Conservation (phyloP, 2,329 filamentous ascomycete genomes). For the Penicillium digitatum region DNA sequence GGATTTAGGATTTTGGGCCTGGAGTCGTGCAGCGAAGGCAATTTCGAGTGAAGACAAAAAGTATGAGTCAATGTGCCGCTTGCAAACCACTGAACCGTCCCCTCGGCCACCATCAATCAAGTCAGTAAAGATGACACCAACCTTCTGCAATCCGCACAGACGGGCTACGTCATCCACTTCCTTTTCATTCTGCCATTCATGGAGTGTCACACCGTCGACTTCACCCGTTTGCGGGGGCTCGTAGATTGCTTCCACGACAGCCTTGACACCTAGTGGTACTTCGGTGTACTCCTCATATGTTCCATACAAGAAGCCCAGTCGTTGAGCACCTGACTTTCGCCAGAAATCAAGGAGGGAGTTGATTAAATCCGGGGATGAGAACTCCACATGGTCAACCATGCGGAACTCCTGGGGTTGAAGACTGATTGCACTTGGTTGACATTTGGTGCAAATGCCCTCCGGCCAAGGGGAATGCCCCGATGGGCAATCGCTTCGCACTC, state of each 20-base stretch:
- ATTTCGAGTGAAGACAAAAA: constrained; percentile 91
- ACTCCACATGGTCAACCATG: constrained; percentile 98
- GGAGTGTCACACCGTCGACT: constrained; percentile 78
- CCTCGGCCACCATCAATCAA: constrained; percentile 74
- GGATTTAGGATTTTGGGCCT: constrained; percentile 81
- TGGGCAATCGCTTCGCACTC: constrained; percentile 83
- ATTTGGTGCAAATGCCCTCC: constrained; percentile 96
- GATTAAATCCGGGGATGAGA: constrained; percentile 77
- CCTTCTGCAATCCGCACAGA: constrained; percentile 77
- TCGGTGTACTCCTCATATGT: constrained; percentile 86
- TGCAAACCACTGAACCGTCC: constrained; percentile 86
- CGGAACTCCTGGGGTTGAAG: constrained; percentile 89
- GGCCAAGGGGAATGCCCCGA: constrained; percentile 92
- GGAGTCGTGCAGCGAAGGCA: constrained; percentile 79
- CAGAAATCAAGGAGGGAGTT: constrained; percentile 90
- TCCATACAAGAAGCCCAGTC: constrained; percentile 87
- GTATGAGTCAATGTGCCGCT: constrained; percentile 91
- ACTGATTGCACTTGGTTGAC: constrained; percentile 94
- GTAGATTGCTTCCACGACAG: constrained; percentile 94
- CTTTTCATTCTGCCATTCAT: constrained; percentile 78
- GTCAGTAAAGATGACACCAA: constrained; percentile 94
- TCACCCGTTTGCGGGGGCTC: constrained; percentile 91
- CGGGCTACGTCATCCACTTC: constrained; percentile 76
- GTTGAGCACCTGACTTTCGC: constrained; percentile 77
- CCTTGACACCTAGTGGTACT: constrained; percentile 90